Percentiles rank a stretch among this genome's conserved stretches.
These are phyloP conservation scores for Metarhizium humberi DNA, from an alignment of 2,329 filamentous ascomycete species.

Conservation along the genomic window DNA sequence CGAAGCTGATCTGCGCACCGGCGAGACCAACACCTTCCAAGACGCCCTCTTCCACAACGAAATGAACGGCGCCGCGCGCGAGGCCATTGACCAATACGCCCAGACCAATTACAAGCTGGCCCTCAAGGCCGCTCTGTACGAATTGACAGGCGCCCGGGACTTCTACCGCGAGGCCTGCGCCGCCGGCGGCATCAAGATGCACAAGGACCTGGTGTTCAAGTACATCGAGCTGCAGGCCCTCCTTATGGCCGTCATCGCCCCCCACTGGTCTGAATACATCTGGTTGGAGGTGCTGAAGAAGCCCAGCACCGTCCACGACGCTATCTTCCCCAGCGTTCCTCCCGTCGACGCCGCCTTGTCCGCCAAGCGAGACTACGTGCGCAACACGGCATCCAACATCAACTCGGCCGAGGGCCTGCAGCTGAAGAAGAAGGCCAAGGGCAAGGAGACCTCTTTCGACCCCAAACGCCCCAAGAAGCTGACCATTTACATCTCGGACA, in stretches of 20 bases:
- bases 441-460: slow-evolving; percentile 77
- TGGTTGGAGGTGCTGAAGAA: slow-evolving; percentile 87
- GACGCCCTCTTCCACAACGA: slow-evolving; percentile 91
- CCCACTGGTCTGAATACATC: slow-evolving; percentile 91
- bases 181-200: slow-evolving; percentile 74
- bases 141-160: slow-evolving; percentile 81
- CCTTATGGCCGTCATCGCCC: slow-evolving; percentile 73
- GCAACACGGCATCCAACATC: slow-evolving; percentile 66
- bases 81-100: slow-evolving; percentile 71
- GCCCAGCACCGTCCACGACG: slow-evolving; percentile 66
- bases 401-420: slow-evolving; percentile 70
- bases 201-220: slow-evolving; percentile 65
- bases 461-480: slow-evolving; percentile 88
- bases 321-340: slow-evolving; percentile 47
- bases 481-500: slow-evolving; percentile 71
- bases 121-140: slow-evolving; percentile 80
- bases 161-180: slow-evolving; percentile 79
- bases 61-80: slow-evolving; percentile 72
- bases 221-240: slow-evolving; percentile 85
- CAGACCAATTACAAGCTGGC: slow-evolving; percentile 70
- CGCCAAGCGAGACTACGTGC: slow-evolving; percentile 76
- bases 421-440: slow-evolving; percentile 86
- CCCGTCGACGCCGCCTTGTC: slow-evolving; percentile 57
- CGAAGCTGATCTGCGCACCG: slow-evolving; percentile 59
- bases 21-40: slow-evolving; percentile 66